Evolutionary conservation across 192 early-diverging fungal genomes (phyloP), one percentile per base, ranked within the genome.

Genomic region (Coemansia sp.): DNA sequence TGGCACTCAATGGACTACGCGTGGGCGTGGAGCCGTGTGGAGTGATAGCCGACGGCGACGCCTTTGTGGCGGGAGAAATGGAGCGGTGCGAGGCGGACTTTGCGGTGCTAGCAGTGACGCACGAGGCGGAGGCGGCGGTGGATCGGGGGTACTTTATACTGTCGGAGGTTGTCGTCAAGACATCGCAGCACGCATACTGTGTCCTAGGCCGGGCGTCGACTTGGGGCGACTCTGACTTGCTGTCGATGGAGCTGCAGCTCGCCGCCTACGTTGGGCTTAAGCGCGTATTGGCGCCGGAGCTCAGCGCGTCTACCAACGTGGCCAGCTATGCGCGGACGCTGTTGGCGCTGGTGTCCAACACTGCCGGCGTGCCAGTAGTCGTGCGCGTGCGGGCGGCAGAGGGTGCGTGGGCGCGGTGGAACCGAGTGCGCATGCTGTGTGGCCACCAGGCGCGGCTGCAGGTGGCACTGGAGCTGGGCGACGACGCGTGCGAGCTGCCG

Each of bases 381-480:
- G 85, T 90, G 24, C 85, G 86, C 16, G 76, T 92, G 13, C 84
- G 83, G 4, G 33, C 88, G 18, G 46, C 64, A 2, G 71, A 71
- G 47, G 74, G 73, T 2, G 75, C 83, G 10, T 98, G 97, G 97
- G 68, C 84, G 55, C 68, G 74, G 36, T 98, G 95, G 95, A 96
- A 95, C 66, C 71, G 75, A 18, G 57, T 97, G n/a, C 85, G 91
- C 18, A 87, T 85, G 39, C 79, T 96, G 63, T 88, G 90, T 53
- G 87, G 89, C 58, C 87, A 91, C 75, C 86, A 89, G 36, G 52
- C 88, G 4, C 92, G 89, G 68, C 88, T 86, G 34, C 68, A 74
- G 65, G 65, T 87, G 0, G 58, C 76, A 43, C 63, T 87, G 64
- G 92, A 91, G 15, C 73, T 96, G 62, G 85, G 89, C 60, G 29